A percentile compares a stretch with the other conserved stretches of the same genome.
Evolutionary conservation across 768 basidiomycete genomes (phyloP).

Genomic region (Tulasnella sp.): DNA sequence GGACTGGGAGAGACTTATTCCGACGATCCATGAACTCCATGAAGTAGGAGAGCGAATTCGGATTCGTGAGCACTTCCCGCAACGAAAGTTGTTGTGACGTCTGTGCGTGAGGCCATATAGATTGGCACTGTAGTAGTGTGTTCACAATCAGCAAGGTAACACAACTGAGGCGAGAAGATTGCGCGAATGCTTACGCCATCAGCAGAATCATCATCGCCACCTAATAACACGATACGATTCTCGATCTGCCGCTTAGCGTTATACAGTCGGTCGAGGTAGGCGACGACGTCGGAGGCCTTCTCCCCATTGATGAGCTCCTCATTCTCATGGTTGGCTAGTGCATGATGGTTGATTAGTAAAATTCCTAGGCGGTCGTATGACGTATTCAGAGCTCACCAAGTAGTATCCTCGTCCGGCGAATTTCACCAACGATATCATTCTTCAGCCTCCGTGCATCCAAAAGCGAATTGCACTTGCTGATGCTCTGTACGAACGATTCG

Average conservation of each 20-base stretch:
- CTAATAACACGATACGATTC: slow-evolving; percentile 69
- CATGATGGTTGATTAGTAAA: background rate
- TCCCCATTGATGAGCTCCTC: slow-evolving; percentile 84
- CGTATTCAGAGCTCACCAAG: slow-evolving; percentile 44
- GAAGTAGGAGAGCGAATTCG: slow-evolving; percentile 85
- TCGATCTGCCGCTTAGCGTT: slow-evolving; percentile 83
- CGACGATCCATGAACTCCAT: slow-evolving; percentile 98
- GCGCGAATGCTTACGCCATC: background rate
- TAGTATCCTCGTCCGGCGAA: slow-evolving; percentile 62
- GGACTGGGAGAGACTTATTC: slow-evolving; percentile 71
- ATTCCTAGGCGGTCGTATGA: background rate
- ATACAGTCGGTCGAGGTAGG: slow-evolving; percentile 79
- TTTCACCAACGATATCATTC: slow-evolving; percentile 88
- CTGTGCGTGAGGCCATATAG: slow-evolving; percentile 31
- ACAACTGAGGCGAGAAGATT: background rate
- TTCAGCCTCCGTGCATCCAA: slow-evolving; percentile 83
- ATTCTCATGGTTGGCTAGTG: slow-evolving; percentile 68
- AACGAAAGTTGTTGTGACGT: slow-evolving; percentile 45
- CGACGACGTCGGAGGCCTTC: slow-evolving; percentile 72
- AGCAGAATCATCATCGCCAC: slow-evolving; percentile 45
- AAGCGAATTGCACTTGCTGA: slow-evolving; percentile 68
- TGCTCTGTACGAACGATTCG: slow-evolving; percentile 82
- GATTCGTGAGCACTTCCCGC: slow-evolving; percentile 75
- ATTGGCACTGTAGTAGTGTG: slow-evolving; percentile 12
- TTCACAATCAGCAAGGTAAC: background rate